Evolutionary conservation across 2,329 filamentous ascomycete genomes (phyloP).

Genomic region (Neopestalotiopsis sp.): DNA sequence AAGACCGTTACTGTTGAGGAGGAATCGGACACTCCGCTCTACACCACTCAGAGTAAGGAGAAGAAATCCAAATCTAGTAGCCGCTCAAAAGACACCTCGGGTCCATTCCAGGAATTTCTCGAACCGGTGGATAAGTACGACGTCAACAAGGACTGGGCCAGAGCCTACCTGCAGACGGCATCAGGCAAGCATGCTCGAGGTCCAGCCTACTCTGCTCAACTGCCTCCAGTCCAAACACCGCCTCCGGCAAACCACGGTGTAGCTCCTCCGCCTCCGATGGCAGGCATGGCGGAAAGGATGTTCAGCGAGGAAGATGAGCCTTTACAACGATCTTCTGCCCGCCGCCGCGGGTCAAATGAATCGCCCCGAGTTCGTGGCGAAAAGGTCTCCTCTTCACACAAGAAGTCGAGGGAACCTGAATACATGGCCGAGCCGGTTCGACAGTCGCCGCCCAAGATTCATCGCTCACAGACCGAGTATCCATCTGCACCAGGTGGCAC

Average conservation of each 20-base stretch:
- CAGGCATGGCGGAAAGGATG: conserved; percentile 22
- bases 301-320: conserved; percentile 32
- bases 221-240: conserved; percentile 36
- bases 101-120: conserved; percentile 18
- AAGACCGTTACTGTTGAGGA: conserved; percentile 29
- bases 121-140: conserved; percentile 32
- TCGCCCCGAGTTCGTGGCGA: conserved; percentile 22
- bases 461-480: conserved; percentile 18
- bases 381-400: conserved; percentile 25
- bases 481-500: conserved; percentile 13
- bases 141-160: conserved; percentile 31
- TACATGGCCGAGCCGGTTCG: conserved; percentile 2
- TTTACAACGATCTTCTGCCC: conserved; percentile 28
- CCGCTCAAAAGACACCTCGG: conserved; percentile 30
- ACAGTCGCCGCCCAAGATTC: conserved; percentile 16
- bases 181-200: conserved; percentile 30
- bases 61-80: conserved; percentile 34
- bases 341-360: conserved; percentile 35
- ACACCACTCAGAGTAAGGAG: conserved; percentile 26
- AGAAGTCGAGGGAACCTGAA: conserved; percentile 16
- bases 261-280: conserved; percentile 29
- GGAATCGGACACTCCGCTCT: conserved; percentile 25
- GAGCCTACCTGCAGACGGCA: conserved; percentile 33
- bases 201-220: conserved; percentile 28
- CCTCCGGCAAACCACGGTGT: conserved; percentile 30